These are phyloP conservation scores for Plasmodium billcollinsi DNA, from an alignment of 169 alveolate genomes.

Conservation along the genomic window DNA sequence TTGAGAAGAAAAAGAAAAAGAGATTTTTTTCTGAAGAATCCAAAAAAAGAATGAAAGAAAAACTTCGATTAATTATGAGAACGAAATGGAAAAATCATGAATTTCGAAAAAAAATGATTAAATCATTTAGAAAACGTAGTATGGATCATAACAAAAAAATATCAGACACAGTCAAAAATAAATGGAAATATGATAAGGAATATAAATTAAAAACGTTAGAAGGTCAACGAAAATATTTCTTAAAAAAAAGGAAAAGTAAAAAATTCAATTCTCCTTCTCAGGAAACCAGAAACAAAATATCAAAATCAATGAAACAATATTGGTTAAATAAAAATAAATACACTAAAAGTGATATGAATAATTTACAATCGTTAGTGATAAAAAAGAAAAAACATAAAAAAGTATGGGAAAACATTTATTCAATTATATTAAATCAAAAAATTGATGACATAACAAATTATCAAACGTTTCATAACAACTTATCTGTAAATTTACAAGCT, in stretches of 20 bases:
- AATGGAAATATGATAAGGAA: conserved; percentile 67
- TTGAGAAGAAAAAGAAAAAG: conserved; percentile 2
- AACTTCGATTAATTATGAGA: conserved; percentile 36
- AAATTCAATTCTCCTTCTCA: conserved; percentile 5
- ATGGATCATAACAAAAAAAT: conserved; percentile 64
- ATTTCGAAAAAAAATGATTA: conserved; percentile 70
- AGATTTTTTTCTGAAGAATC: conserved; percentile 47
- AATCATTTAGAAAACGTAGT: conserved; percentile 55
- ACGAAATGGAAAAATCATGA: conserved; percentile 64
- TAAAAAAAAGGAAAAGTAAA: conserved; percentile 26
- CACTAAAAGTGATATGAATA: conserved; percentile 2
- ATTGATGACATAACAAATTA: conserved; percentile 29
- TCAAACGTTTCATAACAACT: conserved; percentile 48
- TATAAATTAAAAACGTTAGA: conserved; percentile 67
- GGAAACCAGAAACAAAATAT: conserved; percentile 53
- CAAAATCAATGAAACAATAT: conserved; percentile 72
- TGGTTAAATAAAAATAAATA: conserved; percentile 61
- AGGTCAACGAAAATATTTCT: conserved; percentile 67
- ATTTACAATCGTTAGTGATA: conserved; percentile 22
- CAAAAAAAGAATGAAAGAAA: conserved; percentile 49
- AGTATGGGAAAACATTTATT: conserved; percentile 75
- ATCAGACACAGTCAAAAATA: conserved; percentile 64
- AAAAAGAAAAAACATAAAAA: conserved; percentile 72
- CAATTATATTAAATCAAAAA: conserved; percentile 73
- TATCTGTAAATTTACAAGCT: conserved; percentile 56